Conservation (phyloP, 2,329 filamentous ascomycete genomes). For the Penicillium thymicola region DNA sequence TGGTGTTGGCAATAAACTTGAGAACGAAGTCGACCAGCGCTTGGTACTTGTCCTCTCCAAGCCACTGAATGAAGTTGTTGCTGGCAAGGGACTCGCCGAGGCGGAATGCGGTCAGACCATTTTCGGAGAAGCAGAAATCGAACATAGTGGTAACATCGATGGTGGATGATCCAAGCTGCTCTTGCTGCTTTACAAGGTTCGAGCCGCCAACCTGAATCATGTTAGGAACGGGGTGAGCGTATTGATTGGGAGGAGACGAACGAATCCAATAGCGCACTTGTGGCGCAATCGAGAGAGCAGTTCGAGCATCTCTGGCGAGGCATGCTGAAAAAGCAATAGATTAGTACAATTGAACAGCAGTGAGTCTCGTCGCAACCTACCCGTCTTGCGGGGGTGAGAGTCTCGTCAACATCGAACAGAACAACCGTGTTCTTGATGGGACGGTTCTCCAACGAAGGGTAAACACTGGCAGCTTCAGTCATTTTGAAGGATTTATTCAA, state of each 20-base stretch:
- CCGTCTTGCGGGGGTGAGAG: slow-evolving; percentile 76
- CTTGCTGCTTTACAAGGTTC: slow-evolving; percentile 90
- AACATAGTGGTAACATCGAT: slow-evolving; percentile 78
- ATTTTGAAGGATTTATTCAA: slow-evolving; percentile 10
- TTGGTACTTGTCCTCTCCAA: slow-evolving; percentile 77
- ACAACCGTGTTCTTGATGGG: slow-evolving; percentile 89
- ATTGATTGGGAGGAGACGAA: slow-evolving; percentile 15
- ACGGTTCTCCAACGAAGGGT: slow-evolving; percentile 75
- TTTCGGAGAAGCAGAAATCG: slow-evolving; percentile 97
- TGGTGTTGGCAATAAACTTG: slow-evolving; percentile 59
- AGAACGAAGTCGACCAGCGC: slow-evolving; percentile 57
- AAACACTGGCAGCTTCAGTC: slow-evolving; percentile 40
- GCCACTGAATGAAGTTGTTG: slow-evolving; percentile 85
- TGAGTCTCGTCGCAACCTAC: slow-evolving; percentile 49
- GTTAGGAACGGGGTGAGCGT: slow-evolving; percentile 15
- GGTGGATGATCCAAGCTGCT: slow-evolving; percentile 74
- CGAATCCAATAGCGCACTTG: slow-evolving; percentile 36
- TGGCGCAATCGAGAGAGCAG: slow-evolving; percentile 77
- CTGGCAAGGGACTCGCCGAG: slow-evolving; percentile 71
- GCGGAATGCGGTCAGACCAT: slow-evolving; percentile 88
- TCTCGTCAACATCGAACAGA: slow-evolving; percentile 95
- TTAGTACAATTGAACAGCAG: slow-evolving; percentile 5
- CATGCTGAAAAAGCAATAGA: slow-evolving; percentile 49
- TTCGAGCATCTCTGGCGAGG: slow-evolving; percentile 76
- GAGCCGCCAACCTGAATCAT: slow-evolving; percentile 68